These are phyloP conservation scores for Phytophthora syringae DNA, from an alignment of 352 stramenopile species.

Conservation along the genomic window DNA sequence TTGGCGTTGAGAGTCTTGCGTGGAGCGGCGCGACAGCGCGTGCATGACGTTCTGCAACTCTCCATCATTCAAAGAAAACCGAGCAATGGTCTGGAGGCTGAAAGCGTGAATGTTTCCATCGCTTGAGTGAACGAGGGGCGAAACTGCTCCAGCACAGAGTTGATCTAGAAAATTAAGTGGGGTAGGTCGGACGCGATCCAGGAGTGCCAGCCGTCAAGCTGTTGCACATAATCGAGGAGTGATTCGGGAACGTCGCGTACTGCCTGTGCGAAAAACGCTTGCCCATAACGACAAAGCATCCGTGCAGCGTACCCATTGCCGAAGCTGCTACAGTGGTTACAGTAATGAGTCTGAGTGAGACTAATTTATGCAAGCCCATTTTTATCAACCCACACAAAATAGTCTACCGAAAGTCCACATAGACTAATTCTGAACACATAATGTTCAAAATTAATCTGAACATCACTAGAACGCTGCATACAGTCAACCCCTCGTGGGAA, in stretches of 20 bases:
- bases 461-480: too few relatives aligned
- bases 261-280: conserved; percentile 9
- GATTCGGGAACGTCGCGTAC: conserved; percentile 17
- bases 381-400: too few relatives aligned
- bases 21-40: conserved; percentile 7
- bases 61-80: conserved; percentile 17
- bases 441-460: too few relatives aligned
- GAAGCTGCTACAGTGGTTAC: too few relatives aligned
- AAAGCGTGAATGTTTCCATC: background rate
- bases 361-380: too few relatives aligned
- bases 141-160: conserved; percentile 6
- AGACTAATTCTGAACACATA: too few relatives aligned
- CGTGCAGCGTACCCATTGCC: conserved; percentile 9
- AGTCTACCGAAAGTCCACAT: too few relatives aligned
- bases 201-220: conserved; percentile 17
- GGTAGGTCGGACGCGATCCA: conserved; percentile 10
- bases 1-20: background rate
- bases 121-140: conserved; percentile 3
- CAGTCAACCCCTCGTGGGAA: too few relatives aligned
- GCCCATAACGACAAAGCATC: conserved; percentile 14
- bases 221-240: conserved; percentile 20
- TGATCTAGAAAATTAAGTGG: conserved; percentile 22
- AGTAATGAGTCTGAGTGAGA: too few relatives aligned
- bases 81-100: conserved; percentile 5
- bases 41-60: conserved; percentile 21